Evolutionary conservation across 2,329 filamentous ascomycete genomes (phyloP).

Genomic region (Neonectria hederae): DNA sequence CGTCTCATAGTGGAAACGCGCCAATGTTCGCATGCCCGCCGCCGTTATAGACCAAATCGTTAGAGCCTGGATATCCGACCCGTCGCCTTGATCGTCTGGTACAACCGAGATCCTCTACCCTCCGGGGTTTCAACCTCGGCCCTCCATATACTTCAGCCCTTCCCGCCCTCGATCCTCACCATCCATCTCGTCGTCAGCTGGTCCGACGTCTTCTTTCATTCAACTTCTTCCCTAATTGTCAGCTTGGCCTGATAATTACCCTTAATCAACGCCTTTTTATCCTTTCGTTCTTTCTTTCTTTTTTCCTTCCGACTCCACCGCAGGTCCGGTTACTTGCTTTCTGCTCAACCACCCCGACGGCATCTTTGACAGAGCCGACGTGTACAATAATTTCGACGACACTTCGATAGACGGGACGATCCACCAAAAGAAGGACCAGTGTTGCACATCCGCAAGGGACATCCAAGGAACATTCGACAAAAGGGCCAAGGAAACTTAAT

Average conservation of each 20-base stretch:
- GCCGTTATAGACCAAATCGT: constrained; percentile 32
- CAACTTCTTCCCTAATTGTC: constrained; percentile 26
- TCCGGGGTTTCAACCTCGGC: neutral
- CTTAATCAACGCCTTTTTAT: constrained; percentile 52
- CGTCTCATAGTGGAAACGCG: constrained; percentile 4
- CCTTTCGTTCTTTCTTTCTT: constrained; percentile 36
- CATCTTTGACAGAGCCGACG: constrained; percentile 43
- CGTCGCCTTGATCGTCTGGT: constrained; percentile 31
- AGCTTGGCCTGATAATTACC: constrained; percentile 50
- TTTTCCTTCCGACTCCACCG: constrained; percentile 41
- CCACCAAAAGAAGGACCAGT: constrained; percentile 3
- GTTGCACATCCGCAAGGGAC: constrained; percentile 9
- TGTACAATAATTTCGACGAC: constrained; percentile 22
- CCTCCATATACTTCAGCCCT: constrained; percentile 13
- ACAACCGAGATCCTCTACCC: neutral
- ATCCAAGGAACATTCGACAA: constrained; percentile 9
- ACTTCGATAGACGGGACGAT: neutral
- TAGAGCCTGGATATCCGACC: constrained; percentile 44
- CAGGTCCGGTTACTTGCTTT: constrained; percentile 65
- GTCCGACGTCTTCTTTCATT: constrained; percentile 27
- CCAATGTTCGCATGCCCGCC: constrained; percentile 61
- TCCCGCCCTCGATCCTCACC: neutral
- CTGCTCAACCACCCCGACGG: constrained; percentile 41
- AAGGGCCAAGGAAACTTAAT: constrained; percentile 26
- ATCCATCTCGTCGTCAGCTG: constrained; percentile 18